Evolutionary conservation across 2,329 filamentous ascomycete species (phyloP).

Genomic region (Bipolaris gigantea): DNA sequence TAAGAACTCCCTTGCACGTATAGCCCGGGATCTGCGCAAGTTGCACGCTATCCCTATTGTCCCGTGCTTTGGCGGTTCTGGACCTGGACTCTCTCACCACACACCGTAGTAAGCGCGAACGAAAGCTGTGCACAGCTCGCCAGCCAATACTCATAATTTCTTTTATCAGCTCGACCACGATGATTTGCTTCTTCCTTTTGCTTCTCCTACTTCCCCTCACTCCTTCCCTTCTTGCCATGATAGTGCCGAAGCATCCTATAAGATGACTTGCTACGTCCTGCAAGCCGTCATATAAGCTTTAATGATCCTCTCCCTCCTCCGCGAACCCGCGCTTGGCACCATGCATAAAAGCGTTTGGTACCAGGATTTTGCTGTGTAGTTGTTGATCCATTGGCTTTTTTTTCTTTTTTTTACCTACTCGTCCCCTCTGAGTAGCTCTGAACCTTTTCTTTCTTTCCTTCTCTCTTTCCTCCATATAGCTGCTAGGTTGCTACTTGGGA

Average conservation of each 20-base stretch:
- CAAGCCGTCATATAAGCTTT: slow-evolving; percentile 6
- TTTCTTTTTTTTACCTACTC: too few relatives aligned
- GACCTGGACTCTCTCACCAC: too few relatives aligned
- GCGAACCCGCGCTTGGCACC: background rate
- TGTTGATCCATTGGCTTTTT: too few relatives aligned
- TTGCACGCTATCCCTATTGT: background rate
- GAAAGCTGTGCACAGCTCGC: background rate
- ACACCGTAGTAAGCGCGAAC: background rate
- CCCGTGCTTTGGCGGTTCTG: too few relatives aligned
- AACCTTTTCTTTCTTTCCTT: too few relatives aligned
- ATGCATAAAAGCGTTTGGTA: slow-evolving; percentile 7
- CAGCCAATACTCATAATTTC: background rate
- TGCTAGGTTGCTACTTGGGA: too few relatives aligned
- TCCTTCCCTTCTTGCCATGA: background rate
- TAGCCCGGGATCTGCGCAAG: too few relatives aligned
- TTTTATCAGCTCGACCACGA: background rate
- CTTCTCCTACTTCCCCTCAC: background rate
- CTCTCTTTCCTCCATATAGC: too few relatives aligned
- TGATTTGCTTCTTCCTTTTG: slow-evolving; percentile 1
- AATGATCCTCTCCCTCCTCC: background rate
- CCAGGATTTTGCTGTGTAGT: background rate
- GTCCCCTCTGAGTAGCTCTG: too few relatives aligned
- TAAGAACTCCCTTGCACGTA: too few relatives aligned
- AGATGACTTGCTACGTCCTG: background rate
- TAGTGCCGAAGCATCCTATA: slow-evolving; percentile 1